Percentiles rank a stretch among this genome's conserved stretches.
Conservation (phyloP, 345 rosid genomes). For the Kandelia obovata region DNA sequence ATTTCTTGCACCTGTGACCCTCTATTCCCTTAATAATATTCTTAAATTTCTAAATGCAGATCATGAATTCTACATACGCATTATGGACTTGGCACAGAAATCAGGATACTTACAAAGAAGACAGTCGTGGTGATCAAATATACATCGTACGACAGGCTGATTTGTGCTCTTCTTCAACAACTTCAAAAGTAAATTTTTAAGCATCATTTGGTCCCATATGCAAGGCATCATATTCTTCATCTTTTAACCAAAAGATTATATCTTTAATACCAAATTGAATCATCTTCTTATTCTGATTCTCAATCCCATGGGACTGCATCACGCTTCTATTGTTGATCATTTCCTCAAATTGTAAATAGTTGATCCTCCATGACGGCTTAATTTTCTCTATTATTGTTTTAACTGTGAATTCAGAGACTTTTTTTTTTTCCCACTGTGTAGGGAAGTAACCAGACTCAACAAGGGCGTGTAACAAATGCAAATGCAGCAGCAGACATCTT, state of each 20-base stretch:
- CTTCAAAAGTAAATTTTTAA: constrained; percentile 8
- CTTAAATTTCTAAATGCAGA: constrained; percentile 31
- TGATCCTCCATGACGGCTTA: too few relatives aligned
- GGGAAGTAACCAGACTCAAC: constrained; percentile 18
- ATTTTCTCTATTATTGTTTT: too few relatives aligned
- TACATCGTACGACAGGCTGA: constrained; percentile 66
- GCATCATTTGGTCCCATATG: neutral
- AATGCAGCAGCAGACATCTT: constrained; percentile 9
- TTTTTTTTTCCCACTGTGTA: neutral
- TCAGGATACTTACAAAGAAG: constrained; percentile 58
- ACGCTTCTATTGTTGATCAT: too few relatives aligned
- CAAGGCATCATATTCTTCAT: neutral
- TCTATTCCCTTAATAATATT: neutral
- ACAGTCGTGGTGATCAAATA: constrained; percentile 60
- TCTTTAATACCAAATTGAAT: too few relatives aligned
- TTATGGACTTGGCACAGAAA: constrained; percentile 91
- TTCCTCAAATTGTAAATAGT: too few relatives aligned
- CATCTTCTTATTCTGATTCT: too few relatives aligned
- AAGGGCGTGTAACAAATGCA: neutral
- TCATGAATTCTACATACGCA: constrained; percentile 68
- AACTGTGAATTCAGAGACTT: too few relatives aligned
- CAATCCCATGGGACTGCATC: too few relatives aligned
- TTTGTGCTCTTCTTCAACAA: constrained; percentile 32
- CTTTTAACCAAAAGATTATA: too few relatives aligned
- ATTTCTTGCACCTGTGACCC: neutral